These are phyloP conservation scores for Uronychia setigera DNA, from an alignment of 73 alveolate species.

Conservation along the genomic window DNA sequence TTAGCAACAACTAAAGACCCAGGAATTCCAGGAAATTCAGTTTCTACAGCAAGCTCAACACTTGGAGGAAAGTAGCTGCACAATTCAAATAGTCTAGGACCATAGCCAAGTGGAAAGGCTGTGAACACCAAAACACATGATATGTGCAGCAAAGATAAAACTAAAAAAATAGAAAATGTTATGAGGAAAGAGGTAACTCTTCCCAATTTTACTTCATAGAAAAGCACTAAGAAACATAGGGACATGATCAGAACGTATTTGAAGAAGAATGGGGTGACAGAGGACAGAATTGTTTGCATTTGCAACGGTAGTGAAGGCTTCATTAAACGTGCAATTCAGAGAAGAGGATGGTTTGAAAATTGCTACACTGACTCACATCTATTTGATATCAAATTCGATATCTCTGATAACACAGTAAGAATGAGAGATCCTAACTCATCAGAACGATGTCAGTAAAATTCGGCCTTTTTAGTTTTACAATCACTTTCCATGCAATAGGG, in stretches of 20 bases:
- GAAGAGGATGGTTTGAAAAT: slow-evolving; percentile 79
- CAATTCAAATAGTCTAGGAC: too few species aligned
- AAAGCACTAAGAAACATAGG: not conserved
- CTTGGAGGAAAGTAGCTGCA: too few species aligned
- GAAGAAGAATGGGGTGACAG: slow-evolving; percentile 13
- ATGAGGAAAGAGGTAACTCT: not conserved
- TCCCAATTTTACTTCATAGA: not conserved
- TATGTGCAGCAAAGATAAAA: not conserved
- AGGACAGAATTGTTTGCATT: slow-evolving; percentile 8
- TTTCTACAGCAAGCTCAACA: too few species aligned
- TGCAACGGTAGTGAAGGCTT: slow-evolving; percentile 66
- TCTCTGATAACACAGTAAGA: not conserved
- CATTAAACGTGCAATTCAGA: slow-evolving; percentile 61
- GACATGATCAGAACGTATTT: slow-evolving; percentile 2
- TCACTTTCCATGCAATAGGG: slow-evolving; percentile 81
- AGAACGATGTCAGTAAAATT: not conserved
- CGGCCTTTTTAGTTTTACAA: slow-evolving; percentile 59
- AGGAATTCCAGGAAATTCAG: too few species aligned
- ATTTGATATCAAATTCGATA: not conserved
- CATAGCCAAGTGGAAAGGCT: too few species aligned
- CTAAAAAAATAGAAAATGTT: not conserved
- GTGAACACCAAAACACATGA: not conserved
- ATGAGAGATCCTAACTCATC: not conserved
- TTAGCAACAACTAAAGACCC: too few species aligned
- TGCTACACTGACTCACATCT: slow-evolving; percentile 2